Evolutionary conservation across 352 stramenopile species (phyloP).

Genomic region (Thraustochytrium striatum): DNA sequence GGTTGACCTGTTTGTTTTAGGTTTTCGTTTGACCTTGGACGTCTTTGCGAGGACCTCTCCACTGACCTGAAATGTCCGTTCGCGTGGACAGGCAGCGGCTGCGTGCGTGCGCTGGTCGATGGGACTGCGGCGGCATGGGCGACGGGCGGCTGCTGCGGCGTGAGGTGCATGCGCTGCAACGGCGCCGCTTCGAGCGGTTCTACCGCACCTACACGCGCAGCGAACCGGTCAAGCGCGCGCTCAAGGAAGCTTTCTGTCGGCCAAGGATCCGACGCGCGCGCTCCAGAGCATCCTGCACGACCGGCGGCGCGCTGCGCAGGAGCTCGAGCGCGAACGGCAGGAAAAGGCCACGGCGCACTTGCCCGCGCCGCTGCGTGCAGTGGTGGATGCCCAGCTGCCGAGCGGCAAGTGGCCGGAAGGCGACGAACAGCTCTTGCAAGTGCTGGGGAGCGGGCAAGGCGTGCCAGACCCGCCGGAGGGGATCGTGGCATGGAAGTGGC

Average conservation of each 20-base stretch:
- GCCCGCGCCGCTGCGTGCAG: background rate
- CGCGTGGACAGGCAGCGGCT: too few species aligned
- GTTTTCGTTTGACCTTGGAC: background rate
- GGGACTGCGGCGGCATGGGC: background rate
- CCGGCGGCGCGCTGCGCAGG: too few species aligned
- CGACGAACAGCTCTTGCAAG: background rate
- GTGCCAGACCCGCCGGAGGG: slow-evolving; percentile 54
- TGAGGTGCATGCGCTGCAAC: background rate
- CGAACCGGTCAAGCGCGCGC: background rate
- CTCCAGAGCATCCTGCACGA: background rate
- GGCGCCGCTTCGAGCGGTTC: background rate
- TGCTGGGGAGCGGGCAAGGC: background rate
- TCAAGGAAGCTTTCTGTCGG: background rate
- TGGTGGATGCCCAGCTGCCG: background rate
- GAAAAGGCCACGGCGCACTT: background rate
- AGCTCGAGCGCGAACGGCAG: background rate
- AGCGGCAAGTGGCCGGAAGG: slow-evolving; percentile 24
- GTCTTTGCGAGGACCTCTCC: background rate
- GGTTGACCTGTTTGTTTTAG: background rate
- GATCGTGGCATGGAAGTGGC: slow-evolving; percentile 47
- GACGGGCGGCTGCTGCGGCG: background rate
- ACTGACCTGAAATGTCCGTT: too few species aligned
- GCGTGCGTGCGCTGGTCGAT: background rate
- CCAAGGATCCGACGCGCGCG: background rate
- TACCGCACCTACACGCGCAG: background rate